Base-by-base conservation (phyloP, 345 rosid genomes). In the Atalantia buxifolia region DNA sequence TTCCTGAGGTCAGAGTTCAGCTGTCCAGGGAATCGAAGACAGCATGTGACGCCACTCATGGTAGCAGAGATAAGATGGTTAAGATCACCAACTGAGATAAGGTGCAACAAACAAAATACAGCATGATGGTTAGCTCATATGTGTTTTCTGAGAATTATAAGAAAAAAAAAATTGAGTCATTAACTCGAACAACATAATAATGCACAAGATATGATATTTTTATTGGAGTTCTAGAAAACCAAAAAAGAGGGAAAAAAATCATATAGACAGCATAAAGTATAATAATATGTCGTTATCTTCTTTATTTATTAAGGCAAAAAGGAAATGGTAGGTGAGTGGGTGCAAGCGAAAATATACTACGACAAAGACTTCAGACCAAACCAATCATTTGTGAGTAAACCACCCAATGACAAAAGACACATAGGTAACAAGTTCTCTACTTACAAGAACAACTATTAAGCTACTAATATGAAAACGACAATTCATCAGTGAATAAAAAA, bases 1-100 rank as follows among this genome's bases (percentile, higher is more conserved):
- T 81, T 81, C 71, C 83, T 63, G 27, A 81, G 83, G 60, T 81
- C 83, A 22, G 83, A 81, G 83, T 81, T 81, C 40, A 81, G 77
- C 80, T 81, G 83, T 30, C 83, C 83, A 24, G 83, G 83, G 80
- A 81, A 81, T 28, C 83, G 77, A 40, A 81, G 83, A 71, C 83
- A 76, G 72, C 83, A 81, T 7, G 83, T 81, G 80, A 76, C 80
- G 1, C 83, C 83, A 55, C 83, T 81, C 83, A 81, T 81, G 30
- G 83, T 81, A 33, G 83, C 83, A 50, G 83, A 81, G 42, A 81
- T 81, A 7, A 81, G 83, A 60, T 81, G 83, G 77, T 81, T 81
- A 27, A 81, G 83, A 71, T 81, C 83, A 35, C 83, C 83, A 56
- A 81, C 83, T 81, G 72, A 12, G 45, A 64, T 28, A 27, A 64